phyloP scores from a whole-genome alignment of 345 rosid species.

The Melastoma malabathricum region DNA sequence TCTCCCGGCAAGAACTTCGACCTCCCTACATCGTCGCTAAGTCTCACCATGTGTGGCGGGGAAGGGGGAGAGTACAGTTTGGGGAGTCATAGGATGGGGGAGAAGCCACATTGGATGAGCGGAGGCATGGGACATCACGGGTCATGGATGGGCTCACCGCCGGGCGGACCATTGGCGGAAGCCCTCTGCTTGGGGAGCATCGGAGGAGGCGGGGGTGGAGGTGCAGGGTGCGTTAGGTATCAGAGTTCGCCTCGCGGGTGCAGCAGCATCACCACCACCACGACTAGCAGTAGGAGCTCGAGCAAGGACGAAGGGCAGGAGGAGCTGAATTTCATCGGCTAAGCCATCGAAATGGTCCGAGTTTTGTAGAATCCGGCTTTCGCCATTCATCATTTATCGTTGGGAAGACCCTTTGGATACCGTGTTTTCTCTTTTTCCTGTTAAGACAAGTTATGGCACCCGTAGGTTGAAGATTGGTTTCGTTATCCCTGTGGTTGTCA shows the following conservation, averaged over 20 bases:
- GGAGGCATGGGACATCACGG: slow-evolving; percentile 8
- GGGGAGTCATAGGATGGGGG: slow-evolving; percentile 6
- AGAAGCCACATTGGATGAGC: slow-evolving; percentile 30
- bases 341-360: neutral
- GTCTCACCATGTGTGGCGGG: slow-evolving; percentile 38
- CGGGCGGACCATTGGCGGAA: slow-evolving; percentile 50
- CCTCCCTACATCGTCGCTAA: slow-evolving; percentile 28
- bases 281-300: slow-evolving; percentile 14
- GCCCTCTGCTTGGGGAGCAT: slow-evolving; percentile 36
- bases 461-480: too few relatives aligned
- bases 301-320: slow-evolving; percentile 6
- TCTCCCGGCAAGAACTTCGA: slow-evolving; percentile 19
- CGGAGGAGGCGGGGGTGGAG: slow-evolving; percentile 12
- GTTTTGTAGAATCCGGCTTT: neutral
- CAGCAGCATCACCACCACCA: slow-evolving; percentile 8
- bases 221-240: slow-evolving; percentile 1
- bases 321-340: slow-evolving; percentile 8
- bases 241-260: slow-evolving; percentile 12
- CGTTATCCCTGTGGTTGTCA: too few relatives aligned
- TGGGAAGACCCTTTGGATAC: too few relatives aligned
- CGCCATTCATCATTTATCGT: neutral
- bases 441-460: too few relatives aligned
- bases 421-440: too few relatives aligned
- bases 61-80: slow-evolving; percentile 15
- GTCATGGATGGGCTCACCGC: slow-evolving; percentile 28